phyloP scores from a whole-genome alignment of 2,329 filamentous ascomycete genomes.

The Chlorencoelia australis region DNA sequence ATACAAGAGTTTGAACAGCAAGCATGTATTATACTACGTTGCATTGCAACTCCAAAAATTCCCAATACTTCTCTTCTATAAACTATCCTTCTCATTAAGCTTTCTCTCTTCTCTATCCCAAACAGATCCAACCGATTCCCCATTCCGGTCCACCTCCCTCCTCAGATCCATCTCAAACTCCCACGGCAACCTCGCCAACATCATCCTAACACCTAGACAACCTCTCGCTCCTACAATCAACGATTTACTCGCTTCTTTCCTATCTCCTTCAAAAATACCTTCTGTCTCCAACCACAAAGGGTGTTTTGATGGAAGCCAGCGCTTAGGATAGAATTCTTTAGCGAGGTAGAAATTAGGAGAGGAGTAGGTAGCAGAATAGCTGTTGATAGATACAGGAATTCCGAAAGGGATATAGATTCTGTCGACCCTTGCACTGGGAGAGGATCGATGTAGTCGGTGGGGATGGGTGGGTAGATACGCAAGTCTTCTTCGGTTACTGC shows the following conservation, averaged over 20 bases:
- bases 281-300: background rate
- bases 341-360: conserved; percentile 1
- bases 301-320: conserved; percentile 1
- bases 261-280: conserved; percentile 1
- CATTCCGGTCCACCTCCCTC: conserved; percentile 1
- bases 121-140: too few species aligned
- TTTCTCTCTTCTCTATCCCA: too few species aligned
- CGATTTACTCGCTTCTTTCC: conserved; percentile 2
- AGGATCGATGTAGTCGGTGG: background rate
- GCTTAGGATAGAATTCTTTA: conserved; percentile 1
- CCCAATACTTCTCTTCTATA: too few species aligned
- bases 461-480: conserved; percentile 6
- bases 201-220: background rate
- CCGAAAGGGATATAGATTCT: background rate
- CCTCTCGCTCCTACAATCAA: conserved; percentile 1
- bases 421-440: conserved; percentile 5
- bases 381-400: background rate
- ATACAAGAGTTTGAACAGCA: too few species aligned
- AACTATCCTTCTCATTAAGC: too few species aligned
- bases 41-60: too few species aligned
- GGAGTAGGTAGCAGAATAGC: background rate
- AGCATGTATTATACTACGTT: too few species aligned
- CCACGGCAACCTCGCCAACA: conserved; percentile 3
- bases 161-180: conserved; percentile 5
- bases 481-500: conserved; percentile 7